Percentiles rank a stretch among this genome's conserved stretches.
Evolutionary conservation across 768 basidiomycete species (phyloP).

Genomic region (Porpolomopsis calyptriformis): DNA sequence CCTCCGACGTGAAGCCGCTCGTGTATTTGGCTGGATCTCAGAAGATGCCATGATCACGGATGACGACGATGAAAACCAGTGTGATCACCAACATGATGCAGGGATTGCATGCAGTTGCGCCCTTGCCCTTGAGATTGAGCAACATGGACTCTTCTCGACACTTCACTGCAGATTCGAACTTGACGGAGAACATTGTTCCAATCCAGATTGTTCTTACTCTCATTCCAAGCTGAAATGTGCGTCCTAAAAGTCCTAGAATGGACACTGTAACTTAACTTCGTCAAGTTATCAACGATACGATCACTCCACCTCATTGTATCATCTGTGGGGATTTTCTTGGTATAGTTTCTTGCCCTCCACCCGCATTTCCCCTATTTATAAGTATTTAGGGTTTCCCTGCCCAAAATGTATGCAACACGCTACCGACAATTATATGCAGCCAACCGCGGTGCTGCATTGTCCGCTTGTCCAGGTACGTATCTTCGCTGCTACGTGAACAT

Average conservation of each 20-base stretch:
- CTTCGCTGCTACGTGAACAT: background rate
- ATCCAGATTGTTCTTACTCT: conserved; percentile 18
- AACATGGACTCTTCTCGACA: conserved; percentile 14
- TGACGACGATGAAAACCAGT: conserved; percentile 7
- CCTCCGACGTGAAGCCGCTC: conserved; percentile 14
- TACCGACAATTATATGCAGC: conserved; percentile 6
- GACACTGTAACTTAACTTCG: background rate
- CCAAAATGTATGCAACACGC: conserved; percentile 14
- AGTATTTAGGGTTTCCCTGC: conserved; percentile 16
- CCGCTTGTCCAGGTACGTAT: conserved; percentile 16
- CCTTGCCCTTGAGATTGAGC: conserved; percentile 15
- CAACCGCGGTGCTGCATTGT: conserved; percentile 12
- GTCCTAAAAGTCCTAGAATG: conserved; percentile 2
- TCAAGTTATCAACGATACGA: conserved; percentile 1
- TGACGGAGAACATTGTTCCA: conserved; percentile 14
- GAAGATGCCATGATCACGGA: conserved; percentile 6
- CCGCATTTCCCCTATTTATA: background rate
- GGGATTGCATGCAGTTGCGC: conserved; percentile 15
- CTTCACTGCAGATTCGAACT: conserved; percentile 19
- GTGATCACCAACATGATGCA: conserved; percentile 7
- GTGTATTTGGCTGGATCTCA: conserved; percentile 11
- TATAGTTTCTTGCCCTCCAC: background rate
- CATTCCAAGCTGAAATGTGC: conserved; percentile 12
- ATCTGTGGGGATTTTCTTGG: conserved; percentile 18
- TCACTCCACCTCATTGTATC: conserved; percentile 16